Percentiles rank a stretch among this genome's conserved stretches.
Conservation (phyloP, 2,329 filamentous ascomycete species). For the Scolecobasidium constrictum region DNA sequence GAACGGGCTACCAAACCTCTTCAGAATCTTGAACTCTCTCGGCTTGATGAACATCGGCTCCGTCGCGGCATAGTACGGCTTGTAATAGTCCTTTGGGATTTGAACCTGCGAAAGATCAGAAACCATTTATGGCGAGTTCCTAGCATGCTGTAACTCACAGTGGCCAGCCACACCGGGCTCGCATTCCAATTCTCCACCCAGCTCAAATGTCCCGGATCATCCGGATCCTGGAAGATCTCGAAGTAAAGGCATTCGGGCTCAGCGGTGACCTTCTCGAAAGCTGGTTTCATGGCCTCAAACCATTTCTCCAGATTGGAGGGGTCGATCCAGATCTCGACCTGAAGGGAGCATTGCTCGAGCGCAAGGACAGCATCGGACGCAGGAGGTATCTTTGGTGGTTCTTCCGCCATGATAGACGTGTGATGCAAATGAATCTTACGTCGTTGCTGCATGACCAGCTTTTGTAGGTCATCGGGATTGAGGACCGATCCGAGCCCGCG, state of each 20-base stretch:
- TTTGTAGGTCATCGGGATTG: too few relatives aligned
- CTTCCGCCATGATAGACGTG: too few relatives aligned
- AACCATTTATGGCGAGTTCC: too few relatives aligned
- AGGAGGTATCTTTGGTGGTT: too few relatives aligned
- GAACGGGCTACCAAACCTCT: not conserved
- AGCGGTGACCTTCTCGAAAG: not conserved
- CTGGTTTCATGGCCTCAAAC: not conserved
- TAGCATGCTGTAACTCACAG: not conserved
- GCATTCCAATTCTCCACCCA: constrained; percentile 1
- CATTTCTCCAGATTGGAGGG: not conserved
- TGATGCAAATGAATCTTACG: too few relatives aligned
- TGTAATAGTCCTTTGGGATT: not conserved
- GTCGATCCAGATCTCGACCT: not conserved
- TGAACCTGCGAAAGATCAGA: not conserved
- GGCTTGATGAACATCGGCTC: constrained; percentile 3
- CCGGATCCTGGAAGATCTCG: constrained; percentile 3
- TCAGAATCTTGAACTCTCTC: constrained; percentile 3
- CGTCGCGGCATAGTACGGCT: constrained; percentile 1
- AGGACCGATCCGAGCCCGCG: not conserved
- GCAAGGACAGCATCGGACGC: too few relatives aligned
- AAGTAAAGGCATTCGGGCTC: not conserved
- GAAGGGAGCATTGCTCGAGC: not conserved
- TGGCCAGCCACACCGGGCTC: not conserved
- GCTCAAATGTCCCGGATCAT: not conserved
- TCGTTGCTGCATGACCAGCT: too few relatives aligned